phyloP scores from a whole-genome alignment of 2,329 filamentous ascomycete genomes.

The Penicillium janthinellum region DNA sequence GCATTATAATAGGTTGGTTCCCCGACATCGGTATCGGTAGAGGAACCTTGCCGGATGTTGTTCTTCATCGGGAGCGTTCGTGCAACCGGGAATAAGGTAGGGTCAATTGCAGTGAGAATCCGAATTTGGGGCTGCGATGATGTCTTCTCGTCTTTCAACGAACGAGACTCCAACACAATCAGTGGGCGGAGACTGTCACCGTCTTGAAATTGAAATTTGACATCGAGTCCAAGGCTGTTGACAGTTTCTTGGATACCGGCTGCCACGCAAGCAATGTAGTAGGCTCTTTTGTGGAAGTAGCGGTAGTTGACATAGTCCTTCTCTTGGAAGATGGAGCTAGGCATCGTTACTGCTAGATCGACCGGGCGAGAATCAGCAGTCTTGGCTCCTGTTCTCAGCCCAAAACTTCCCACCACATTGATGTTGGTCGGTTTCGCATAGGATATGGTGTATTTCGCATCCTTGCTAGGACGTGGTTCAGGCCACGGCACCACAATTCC shows the following conservation, averaged over 20 bases:
- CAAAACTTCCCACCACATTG: conserved; percentile 88
- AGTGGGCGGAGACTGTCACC: conserved; percentile 78
- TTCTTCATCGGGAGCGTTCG: conserved; percentile 73
- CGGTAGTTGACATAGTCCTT: conserved; percentile 93
- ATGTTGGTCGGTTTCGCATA: conserved; percentile 75
- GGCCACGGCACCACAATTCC: conserved; percentile 81
- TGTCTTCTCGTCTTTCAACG: conserved; percentile 40
- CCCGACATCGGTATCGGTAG: conserved; percentile 43
- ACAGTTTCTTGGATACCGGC: conserved; percentile 63
- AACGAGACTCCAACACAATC: conserved; percentile 48
- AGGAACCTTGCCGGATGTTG: conserved; percentile 63
- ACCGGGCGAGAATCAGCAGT: conserved; percentile 58
- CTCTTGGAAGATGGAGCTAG: conserved; percentile 75
- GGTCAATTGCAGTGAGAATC: conserved; percentile 73
- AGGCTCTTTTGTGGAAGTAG: conserved; percentile 93
- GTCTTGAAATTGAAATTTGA: conserved; percentile 67
- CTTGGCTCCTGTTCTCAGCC: conserved; percentile 72
- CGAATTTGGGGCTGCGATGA: conserved; percentile 61
- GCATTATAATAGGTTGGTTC: conserved; percentile 84
- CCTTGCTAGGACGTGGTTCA: conserved; percentile 71
- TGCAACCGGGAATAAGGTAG: conserved; percentile 66
- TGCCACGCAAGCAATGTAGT: conserved; percentile 82
- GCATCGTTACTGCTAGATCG: conserved; percentile 88
- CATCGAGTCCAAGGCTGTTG: conserved; percentile 55
- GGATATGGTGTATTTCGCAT: conserved; percentile 78